Conservation (phyloP, 2,329 filamentous ascomycete genomes). For the Stylonectria norvegica region DNA sequence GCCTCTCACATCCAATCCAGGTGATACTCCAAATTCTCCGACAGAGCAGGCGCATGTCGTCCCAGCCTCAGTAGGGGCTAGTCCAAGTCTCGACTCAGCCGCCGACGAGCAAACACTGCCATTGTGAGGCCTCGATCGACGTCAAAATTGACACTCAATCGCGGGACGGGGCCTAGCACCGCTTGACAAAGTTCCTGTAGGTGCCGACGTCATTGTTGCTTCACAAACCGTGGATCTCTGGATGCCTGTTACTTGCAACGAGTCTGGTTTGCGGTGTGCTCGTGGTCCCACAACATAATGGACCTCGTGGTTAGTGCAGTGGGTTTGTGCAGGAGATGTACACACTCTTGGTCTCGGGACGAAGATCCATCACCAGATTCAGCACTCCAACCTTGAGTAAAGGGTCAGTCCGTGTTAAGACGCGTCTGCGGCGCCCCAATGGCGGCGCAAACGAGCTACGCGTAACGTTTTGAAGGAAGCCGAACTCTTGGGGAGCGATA, state of each 20-base stretch:
- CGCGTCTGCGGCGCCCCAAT: constrained; percentile 10
- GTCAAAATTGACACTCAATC: background rate
- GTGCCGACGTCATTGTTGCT: constrained; percentile 21
- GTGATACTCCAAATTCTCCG: background rate
- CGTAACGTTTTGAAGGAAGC: too few species aligned
- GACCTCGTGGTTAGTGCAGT: constrained; percentile 17
- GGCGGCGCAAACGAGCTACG: too few species aligned
- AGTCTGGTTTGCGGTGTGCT: constrained; percentile 19
- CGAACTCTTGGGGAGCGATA: constrained; percentile 3
- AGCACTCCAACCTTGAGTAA: constrained; percentile 12
- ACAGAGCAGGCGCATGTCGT: background rate
- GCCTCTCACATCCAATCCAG: background rate
- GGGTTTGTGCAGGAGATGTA: constrained; percentile 9
- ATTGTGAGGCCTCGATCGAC: background rate
- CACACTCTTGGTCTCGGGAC: constrained; percentile 10
- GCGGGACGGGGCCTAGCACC: too few species aligned
- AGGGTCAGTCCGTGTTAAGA: too few species aligned
- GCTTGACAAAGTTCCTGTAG: constrained; percentile 11
- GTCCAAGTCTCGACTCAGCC: background rate
- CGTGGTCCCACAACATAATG: constrained; percentile 10
- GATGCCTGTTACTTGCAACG: background rate
- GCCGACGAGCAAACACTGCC: background rate
- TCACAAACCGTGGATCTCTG: constrained; percentile 1
- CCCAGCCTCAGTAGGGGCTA: background rate
- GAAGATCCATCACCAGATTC: constrained; percentile 23